These are phyloP conservation scores for Candida sp. DNA, from an alignment of 1,139 yeast species.

Conservation along the genomic window DNA sequence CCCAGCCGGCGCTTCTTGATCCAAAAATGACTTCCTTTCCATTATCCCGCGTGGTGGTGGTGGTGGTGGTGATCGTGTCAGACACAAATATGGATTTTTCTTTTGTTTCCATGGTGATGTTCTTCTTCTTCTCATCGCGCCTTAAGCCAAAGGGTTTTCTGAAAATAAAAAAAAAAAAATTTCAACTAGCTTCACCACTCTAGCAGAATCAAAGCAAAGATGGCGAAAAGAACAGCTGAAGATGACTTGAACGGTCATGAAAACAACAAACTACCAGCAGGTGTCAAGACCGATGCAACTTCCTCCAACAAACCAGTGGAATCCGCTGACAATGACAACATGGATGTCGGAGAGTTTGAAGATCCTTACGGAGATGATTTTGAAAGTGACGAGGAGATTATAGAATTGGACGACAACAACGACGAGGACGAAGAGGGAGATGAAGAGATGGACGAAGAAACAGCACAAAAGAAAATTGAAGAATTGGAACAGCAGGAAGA, in stretches of 20 bases:
- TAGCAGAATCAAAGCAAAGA: conserved; percentile 19
- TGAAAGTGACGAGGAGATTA: conserved; percentile 91
- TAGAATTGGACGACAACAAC: conserved; percentile 75
- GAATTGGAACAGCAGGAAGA: conserved; percentile 37
- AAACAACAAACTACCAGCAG: conserved; percentile 18
- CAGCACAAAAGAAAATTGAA: conserved; percentile 24
- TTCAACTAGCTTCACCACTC: neutral
- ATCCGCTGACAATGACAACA: conserved; percentile 45
- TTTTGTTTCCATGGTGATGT: neutral
- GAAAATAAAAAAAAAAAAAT: neutral
- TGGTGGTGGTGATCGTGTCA: conserved; percentile 4
- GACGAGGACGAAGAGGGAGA: conserved; percentile 68
- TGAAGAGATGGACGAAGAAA: conserved; percentile 45
- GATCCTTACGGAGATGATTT: conserved; percentile 96
- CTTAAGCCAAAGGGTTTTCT: conserved; percentile 2
- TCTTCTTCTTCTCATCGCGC: conserved; percentile 4
- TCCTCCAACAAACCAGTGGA: conserved; percentile 21
- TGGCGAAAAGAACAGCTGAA: conserved; percentile 67
- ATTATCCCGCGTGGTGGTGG: conserved; percentile 21
- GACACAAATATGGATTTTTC: conserved; percentile 4
- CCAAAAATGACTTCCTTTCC: conserved; percentile 70
- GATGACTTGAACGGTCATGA: conserved; percentile 38
- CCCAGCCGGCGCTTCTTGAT: conserved; percentile 88
- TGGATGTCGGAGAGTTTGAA: conserved; percentile 89
- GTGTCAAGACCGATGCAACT: conserved; percentile 40